Evolutionary conservation across 768 basidiomycete species (phyloP).

Genomic region (Rossbeevera mucosa): DNA sequence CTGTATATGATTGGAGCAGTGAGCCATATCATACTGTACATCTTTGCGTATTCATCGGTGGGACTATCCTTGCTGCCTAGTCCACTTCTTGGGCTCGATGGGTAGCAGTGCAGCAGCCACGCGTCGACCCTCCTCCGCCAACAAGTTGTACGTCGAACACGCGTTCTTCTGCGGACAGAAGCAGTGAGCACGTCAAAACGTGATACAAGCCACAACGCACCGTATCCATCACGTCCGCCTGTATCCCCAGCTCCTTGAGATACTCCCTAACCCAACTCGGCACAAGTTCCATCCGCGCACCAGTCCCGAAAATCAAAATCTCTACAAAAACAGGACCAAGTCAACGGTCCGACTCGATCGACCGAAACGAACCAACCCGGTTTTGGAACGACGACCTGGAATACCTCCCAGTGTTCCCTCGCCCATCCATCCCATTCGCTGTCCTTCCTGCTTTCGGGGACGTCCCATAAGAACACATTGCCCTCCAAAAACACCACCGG

Average conservation of each 20-base stretch:
- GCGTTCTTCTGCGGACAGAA: slow-evolving; percentile 65
- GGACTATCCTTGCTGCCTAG: slow-evolving; percentile 15
- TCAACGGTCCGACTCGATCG: not conserved
- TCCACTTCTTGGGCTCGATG: slow-evolving; percentile 50
- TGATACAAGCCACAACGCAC: slow-evolving; percentile 37
- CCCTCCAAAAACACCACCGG: slow-evolving; percentile 84
- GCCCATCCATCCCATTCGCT: slow-evolving; percentile 66
- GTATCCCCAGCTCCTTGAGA: slow-evolving; percentile 74
- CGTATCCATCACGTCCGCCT: slow-evolving; percentile 83
- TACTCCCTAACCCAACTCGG: slow-evolving; percentile 64
- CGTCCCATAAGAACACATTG: slow-evolving; percentile 88
- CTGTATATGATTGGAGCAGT: slow-evolving; percentile 7
- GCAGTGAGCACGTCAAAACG: not conserved
- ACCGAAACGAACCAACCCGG: slow-evolving; percentile 55
- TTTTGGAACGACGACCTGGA: slow-evolving; percentile 77
- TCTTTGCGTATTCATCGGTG: not conserved
- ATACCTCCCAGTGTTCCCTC: slow-evolving; percentile 69
- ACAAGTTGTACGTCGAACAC: slow-evolving; percentile 90
- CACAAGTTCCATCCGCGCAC: slow-evolving; percentile 61
- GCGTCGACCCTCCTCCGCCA: slow-evolving; percentile 88
- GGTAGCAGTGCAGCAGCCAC: slow-evolving; percentile 92
- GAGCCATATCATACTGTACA: slow-evolving; percentile 15
- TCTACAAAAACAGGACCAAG: slow-evolving; percentile 49
- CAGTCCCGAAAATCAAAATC: slow-evolving; percentile 87
- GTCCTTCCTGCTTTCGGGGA: slow-evolving; percentile 35